Evolutionary conservation across 1,284 basidiomycete genomes (phyloP).

Genomic region (Gastroboletus turbinatus): DNA sequence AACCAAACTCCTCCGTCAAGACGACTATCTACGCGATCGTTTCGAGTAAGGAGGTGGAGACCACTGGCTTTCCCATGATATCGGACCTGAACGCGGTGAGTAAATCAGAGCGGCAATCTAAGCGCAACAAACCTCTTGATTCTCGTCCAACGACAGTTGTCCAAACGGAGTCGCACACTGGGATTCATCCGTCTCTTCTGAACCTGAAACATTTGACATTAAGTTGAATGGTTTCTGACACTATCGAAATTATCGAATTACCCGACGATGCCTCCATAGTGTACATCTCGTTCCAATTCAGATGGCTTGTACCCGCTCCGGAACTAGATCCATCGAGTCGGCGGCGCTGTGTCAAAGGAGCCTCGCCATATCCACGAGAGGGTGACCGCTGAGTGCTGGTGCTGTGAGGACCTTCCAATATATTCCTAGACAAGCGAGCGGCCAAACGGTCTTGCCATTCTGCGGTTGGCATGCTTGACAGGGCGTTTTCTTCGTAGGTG

Average conservation of each 20-base stretch:
- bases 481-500: conserved; percentile 48
- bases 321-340: conserved; percentile 35
- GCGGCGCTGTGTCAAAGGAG: conserved; percentile 44
- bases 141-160: conserved; percentile 79
- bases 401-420: conserved; percentile 15
- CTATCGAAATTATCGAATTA: conserved; percentile 10
- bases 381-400: conserved; percentile 18
- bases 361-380: conserved; percentile 21
- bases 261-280: conserved; percentile 47
- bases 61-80: conserved; percentile 77
- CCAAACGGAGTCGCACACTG: conserved; percentile 50
- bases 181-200: conserved; percentile 28
- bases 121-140: conserved; percentile 57
- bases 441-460: conserved; percentile 78
- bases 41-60: conserved; percentile 69
- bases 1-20: conserved; percentile 77
- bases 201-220: conserved; percentile 13
- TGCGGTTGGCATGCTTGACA: conserved; percentile 62
- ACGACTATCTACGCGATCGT: conserved; percentile 62
- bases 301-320: conserved; percentile 10
- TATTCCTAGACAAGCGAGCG: conserved; percentile 45
- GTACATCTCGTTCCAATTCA: conserved; percentile 57
- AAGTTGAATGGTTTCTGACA: conserved; percentile 1
- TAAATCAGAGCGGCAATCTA: not conserved
- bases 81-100: conserved; percentile 52